phyloP scores from a whole-genome alignment of 2,329 filamentous ascomycete genomes.

The Aspergillus texensis region DNA sequence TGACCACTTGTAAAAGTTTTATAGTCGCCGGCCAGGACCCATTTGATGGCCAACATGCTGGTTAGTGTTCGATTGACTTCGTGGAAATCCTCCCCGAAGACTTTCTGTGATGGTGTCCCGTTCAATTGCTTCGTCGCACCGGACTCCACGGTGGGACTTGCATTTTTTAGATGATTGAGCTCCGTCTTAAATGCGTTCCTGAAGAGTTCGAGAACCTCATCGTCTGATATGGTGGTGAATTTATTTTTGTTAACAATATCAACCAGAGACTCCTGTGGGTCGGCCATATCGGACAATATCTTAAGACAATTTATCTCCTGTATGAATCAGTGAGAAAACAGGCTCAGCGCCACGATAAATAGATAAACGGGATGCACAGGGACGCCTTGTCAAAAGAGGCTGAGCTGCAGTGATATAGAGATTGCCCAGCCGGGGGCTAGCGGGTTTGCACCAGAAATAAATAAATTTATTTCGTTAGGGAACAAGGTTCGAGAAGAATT shows the following conservation, averaged over 20 bases:
- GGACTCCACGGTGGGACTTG: slow-evolving; percentile 12
- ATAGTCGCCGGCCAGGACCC: slow-evolving; percentile 41
- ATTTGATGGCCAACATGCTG: slow-evolving; percentile 40
- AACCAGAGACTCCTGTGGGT: not conserved
- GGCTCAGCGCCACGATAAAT: not conserved
- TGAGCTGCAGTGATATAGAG: not conserved
- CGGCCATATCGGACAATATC: not conserved
- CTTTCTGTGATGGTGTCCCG: slow-evolving; percentile 6
- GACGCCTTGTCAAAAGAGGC: not conserved
- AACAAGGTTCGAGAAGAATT: too few species aligned
- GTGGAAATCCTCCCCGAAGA: slow-evolving; percentile 27
- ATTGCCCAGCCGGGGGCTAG: not conserved
- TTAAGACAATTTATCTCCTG: not conserved
- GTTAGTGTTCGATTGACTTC: slow-evolving; percentile 47
- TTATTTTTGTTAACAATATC: not conserved
- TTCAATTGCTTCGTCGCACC: not conserved
- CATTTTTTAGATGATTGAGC: slow-evolving; percentile 10
- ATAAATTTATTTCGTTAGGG: too few species aligned
- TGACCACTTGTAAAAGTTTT: slow-evolving; percentile 34
- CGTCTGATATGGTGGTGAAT: not conserved
- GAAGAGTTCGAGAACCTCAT: slow-evolving; percentile 1
- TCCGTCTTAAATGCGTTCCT: slow-evolving; percentile 2
- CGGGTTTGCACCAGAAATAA: too few species aligned
- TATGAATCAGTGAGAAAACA: not conserved
- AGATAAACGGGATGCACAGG: not conserved